These are phyloP conservation scores for Cystobasidium slooffiae DNA, from an alignment of 1,284 basidiomycete genomes.

Conservation along the genomic window DNA sequence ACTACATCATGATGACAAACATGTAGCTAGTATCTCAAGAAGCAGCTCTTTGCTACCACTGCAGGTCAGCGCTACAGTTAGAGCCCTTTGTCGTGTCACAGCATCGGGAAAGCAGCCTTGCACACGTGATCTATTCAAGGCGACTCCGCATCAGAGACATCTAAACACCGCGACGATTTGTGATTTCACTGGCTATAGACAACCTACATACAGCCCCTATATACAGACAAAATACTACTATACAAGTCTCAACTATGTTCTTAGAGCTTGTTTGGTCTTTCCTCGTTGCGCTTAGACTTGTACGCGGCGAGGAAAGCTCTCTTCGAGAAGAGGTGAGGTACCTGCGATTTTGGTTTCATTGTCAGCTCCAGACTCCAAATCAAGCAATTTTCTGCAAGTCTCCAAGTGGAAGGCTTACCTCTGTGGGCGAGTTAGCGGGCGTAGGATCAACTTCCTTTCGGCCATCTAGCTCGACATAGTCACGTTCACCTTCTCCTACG, in stretches of 20 bases:
- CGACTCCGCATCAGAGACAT: no score
- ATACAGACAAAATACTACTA: no score
- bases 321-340: slow-evolving; percentile 49
- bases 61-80: no score
- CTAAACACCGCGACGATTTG: no score
- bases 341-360: slow-evolving; percentile 28
- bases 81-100: no score
- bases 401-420: slow-evolving; percentile 31
- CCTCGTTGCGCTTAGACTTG: slow-evolving; percentile 36
- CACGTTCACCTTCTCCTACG: slow-evolving; percentile 70
- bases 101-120: no score
- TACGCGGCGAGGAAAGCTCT: slow-evolving; percentile 46
- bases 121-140: no score
- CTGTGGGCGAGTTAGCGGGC: slow-evolving; percentile 35
- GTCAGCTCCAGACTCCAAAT: no score
- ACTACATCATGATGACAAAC: not conserved
- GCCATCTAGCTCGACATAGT: slow-evolving; percentile 70
- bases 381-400: not conserved
- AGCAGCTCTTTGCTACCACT: no score
- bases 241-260: not conserved
- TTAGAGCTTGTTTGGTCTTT: slow-evolving; percentile 32
- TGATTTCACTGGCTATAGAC: no score
- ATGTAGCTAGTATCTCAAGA: no score
- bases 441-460: slow-evolving; percentile 62
- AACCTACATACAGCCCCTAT: no score